Evolutionary conservation across 768 basidiomycete species (phyloP), one percentile per base, ranked within the genome.

Genomic region (Termitomyces sp.): DNA sequence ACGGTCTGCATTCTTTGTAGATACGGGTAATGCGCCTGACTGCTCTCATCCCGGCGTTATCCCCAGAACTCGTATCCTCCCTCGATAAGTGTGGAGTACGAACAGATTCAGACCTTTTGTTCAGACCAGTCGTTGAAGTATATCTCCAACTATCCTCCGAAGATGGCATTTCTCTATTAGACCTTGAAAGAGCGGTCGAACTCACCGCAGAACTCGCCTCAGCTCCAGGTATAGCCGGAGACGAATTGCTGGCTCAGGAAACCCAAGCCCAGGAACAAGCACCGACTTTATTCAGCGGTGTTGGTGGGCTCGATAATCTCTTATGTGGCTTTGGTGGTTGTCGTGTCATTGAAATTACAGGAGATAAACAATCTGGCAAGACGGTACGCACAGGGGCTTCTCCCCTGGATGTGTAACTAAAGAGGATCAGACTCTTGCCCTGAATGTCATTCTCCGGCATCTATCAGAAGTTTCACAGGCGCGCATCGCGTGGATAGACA

Each of bases 401-500:
- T 36, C 55, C n/a, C 25, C 7, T 48, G 52, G 32, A n/a, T 32
- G 11, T 52, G 46, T 20, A 57, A 59, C 37, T 40, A 38, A 17
- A 50, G 43, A 59, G n/a, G 25, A n/a, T 8, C 66, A 92, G 91
- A 76, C 79, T 14, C 73, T 93, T 6, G 84, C 83, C 1, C 69
- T 88, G 40, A 85, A 89, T 57, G 71, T 88, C 15, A 77, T 83
- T 43, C 71, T 90, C 25, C 77, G 79, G 20, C 78, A 85, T 67
- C 80, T 92, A 4, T 69, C 73, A 2, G 61, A 68, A 17, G 53
- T 75, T 56, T 59, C 63, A 20, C 65, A 77, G n/a, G 70, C 77
- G 2, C 76, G 69, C 54, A 83, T 78, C 1, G 68, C 85, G 5
- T 93, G 91, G 91, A 79, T 93, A 50, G 91, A 93, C 66, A 87